Conservation (phyloP, 345 rosid species). For the Brassica rapa region DNA sequence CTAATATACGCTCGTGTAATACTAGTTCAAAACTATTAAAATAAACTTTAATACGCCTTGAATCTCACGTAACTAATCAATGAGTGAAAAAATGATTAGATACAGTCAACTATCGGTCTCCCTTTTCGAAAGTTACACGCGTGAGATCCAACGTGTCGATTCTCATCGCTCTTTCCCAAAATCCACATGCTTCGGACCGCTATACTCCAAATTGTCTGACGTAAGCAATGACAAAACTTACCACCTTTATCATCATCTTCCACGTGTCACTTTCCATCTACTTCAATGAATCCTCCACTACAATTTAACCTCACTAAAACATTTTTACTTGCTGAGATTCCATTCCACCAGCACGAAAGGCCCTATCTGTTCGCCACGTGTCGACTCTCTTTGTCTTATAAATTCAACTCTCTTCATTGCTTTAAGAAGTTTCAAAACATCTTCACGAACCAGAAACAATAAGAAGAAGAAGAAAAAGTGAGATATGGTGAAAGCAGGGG, state of each 20-base stretch:
- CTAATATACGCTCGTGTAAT: neutral
- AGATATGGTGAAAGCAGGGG: slow-evolving; percentile 46
- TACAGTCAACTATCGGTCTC: slow-evolving; percentile 33
- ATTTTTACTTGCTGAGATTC: slow-evolving; percentile 23
- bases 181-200: slow-evolving; percentile 38
- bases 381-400: slow-evolving; percentile 47
- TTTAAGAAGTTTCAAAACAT: slow-evolving; percentile 63
- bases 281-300: slow-evolving; percentile 19
- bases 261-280: slow-evolving; percentile 58
- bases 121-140: slow-evolving; percentile 15
- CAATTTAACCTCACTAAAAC: slow-evolving; percentile 33
- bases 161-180: slow-evolving; percentile 20
- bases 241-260: slow-evolving; percentile 31
- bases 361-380: slow-evolving; percentile 42
- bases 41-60: no score
- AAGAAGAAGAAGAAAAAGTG: neutral
- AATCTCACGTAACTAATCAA: neutral
- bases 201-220: slow-evolving; percentile 62
- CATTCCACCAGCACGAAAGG: slow-evolving; percentile 3
- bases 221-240: slow-evolving; percentile 90
- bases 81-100: neutral
- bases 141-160: slow-evolving; percentile 34
- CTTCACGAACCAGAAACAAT: neutral
- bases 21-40: neutral
- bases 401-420: slow-evolving; percentile 43